These are phyloP conservation scores for Paracamarosporium sp. DNA, from an alignment of 2,329 filamentous ascomycete species.

Conservation along the genomic window DNA sequence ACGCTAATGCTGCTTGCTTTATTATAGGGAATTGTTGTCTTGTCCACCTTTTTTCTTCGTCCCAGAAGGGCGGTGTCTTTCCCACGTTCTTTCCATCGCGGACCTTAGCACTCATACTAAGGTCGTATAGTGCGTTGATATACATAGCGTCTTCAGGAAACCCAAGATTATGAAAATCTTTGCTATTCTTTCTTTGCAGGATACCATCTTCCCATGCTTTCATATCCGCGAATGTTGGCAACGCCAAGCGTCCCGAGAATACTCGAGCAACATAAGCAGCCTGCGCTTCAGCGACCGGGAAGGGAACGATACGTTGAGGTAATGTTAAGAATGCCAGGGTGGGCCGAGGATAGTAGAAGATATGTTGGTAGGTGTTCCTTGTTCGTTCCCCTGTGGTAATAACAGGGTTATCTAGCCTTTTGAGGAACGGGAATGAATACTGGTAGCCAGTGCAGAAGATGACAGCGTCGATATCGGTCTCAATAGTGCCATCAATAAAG, in stretches of 20 bases:
- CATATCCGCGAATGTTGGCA: constrained; percentile 72
- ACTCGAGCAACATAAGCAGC: constrained; percentile 75
- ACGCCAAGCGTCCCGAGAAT: constrained; percentile 70
- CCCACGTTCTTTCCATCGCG: neutral
- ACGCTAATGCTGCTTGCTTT: neutral
- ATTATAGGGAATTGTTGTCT: constrained; percentile 4
- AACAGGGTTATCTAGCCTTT: constrained; percentile 58
- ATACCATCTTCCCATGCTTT: constrained; percentile 64
- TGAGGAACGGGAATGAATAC: constrained; percentile 76
- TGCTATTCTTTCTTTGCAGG: neutral
- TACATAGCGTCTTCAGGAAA: constrained; percentile 1
- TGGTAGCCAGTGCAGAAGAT: constrained; percentile 88
- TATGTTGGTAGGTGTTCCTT: constrained; percentile 75
- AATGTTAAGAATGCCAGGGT: constrained; percentile 74
- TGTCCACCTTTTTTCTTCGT: neutral
- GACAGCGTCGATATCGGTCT: constrained; percentile 72
- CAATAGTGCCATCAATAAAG: constrained; percentile 70
- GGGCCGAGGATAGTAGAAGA: constrained; percentile 75
- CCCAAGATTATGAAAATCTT: neutral
- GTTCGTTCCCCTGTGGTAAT: constrained; percentile 53
- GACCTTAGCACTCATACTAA: neutral
- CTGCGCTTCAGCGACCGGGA: constrained; percentile 68
- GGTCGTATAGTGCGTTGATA: neutral
- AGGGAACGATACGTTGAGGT: constrained; percentile 4
- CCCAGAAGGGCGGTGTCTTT: constrained; percentile 2